Conservation (phyloP, 345 rosid species). For the Alliaria petiolata region DNA sequence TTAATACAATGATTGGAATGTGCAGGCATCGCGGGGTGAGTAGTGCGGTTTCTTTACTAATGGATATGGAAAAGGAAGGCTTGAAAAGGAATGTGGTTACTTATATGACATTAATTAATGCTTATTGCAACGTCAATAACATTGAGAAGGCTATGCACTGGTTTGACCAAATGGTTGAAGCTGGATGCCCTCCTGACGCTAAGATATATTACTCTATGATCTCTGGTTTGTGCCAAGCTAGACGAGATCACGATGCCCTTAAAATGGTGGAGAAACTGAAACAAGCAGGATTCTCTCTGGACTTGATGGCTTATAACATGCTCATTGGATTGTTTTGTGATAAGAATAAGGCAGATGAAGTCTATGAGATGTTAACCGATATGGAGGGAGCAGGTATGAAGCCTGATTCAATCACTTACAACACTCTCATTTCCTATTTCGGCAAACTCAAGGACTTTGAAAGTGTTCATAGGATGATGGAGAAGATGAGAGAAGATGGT, state of each 20-base stretch:
- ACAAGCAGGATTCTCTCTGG: constrained; percentile 50
- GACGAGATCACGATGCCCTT: constrained; percentile 54
- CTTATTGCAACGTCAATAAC: constrained; percentile 56
- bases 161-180: constrained; percentile 42
- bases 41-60: constrained; percentile 41
- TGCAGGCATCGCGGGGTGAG: constrained; percentile 47
- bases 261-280: constrained; percentile 38
- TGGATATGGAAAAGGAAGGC: constrained; percentile 45
- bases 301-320: constrained; percentile 50
- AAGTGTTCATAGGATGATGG: constrained; percentile 37
- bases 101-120: constrained; percentile 49
- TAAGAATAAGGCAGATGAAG: constrained; percentile 44
- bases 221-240: constrained; percentile 52
- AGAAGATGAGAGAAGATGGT: constrained; percentile 46
- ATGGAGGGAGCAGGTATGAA: constrained; percentile 50
- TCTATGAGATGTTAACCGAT: constrained; percentile 45
- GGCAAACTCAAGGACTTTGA: constrained; percentile 38
- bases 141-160: constrained; percentile 47
- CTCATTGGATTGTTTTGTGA: constrained; percentile 53
- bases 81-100: constrained; percentile 40
- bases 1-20: constrained; percentile 63
- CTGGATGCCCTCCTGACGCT: constrained; percentile 48
- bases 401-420: constrained; percentile 53
- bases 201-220: constrained; percentile 50
- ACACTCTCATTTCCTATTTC: constrained; percentile 51